These are phyloP conservation scores for Durotheca rogersii DNA, from an alignment of 495 filamentous ascomycete species.

Conservation along the genomic window DNA sequence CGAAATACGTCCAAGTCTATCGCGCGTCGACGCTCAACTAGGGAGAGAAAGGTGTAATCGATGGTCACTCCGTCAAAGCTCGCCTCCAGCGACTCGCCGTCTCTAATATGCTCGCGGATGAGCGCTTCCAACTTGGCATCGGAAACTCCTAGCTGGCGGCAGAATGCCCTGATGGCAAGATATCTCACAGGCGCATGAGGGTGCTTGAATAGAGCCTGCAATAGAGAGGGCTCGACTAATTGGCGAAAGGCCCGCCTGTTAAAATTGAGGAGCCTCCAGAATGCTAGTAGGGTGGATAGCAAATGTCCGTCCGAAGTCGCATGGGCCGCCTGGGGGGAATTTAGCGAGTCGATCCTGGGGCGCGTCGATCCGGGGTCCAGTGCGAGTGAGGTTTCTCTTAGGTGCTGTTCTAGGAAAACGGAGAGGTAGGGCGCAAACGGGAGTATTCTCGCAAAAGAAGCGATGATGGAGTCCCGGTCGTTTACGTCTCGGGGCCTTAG, in stretches of 20 bases:
- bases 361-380: slow-evolving; percentile 6
- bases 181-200: slow-evolving; percentile 64
- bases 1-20: slow-evolving; percentile 43
- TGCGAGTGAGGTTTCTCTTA: slow-evolving; percentile 34
- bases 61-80: slow-evolving; percentile 73
- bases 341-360: slow-evolving; percentile 31
- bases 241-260: slow-evolving; percentile 64
- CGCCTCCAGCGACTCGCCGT: slow-evolving; percentile 59
- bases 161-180: slow-evolving; percentile 76
- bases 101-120: slow-evolving; percentile 61
- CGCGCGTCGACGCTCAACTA: slow-evolving; percentile 70
- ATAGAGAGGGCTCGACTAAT: slow-evolving; percentile 61
- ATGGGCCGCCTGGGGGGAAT: slow-evolving; percentile 2
- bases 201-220: slow-evolving; percentile 69
- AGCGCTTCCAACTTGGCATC: slow-evolving; percentile 75
- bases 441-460: slow-evolving; percentile 75
- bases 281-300: slow-evolving; percentile 58
- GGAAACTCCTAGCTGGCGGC: slow-evolving; percentile 74
- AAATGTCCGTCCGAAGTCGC: slow-evolving; percentile 28
- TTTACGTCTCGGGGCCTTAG: slow-evolving; percentile 34
- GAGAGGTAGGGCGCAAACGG: slow-evolving; percentile 74
- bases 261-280: slow-evolving; percentile 75
- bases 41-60: slow-evolving; percentile 79
- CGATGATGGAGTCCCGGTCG: slow-evolving; percentile 56
- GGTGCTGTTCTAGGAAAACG: slow-evolving; percentile 52